Percentiles rank a stretch among this genome's conserved stretches.
These are phyloP conservation scores for Erythrophleum fordii DNA, from an alignment of 306 rosid species.

Conservation along the genomic window DNA sequence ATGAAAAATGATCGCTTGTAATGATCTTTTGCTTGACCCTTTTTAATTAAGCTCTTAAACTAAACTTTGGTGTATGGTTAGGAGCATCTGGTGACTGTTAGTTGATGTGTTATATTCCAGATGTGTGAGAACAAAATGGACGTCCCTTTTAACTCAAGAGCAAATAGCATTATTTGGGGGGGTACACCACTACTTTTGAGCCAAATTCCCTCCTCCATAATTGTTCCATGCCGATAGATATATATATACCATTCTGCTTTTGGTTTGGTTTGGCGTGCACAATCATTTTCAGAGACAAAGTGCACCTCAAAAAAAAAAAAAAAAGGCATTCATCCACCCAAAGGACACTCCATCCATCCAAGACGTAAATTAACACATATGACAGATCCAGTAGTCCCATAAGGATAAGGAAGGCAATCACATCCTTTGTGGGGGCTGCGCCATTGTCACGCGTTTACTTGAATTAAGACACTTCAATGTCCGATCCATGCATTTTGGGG, in stretches of 20 bases:
- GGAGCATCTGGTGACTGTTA: background rate
- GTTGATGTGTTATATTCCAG: background rate
- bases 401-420: slow-evolving; percentile 29
- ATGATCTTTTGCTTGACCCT: background rate
- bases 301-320: slow-evolving; percentile 42
- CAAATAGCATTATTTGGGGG: slow-evolving; percentile 2
- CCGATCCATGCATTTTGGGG: background rate
- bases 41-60: background rate
- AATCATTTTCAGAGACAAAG: slow-evolving; percentile 47
- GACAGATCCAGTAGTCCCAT: background rate
- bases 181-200: slow-evolving; percentile 39
- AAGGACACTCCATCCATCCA: slow-evolving; percentile 22
- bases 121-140: slow-evolving; percentile 15
- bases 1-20: background rate
- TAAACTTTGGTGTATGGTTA: background rate
- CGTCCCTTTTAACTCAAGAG: slow-evolving; percentile 19
- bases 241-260: slow-evolving; percentile 29
- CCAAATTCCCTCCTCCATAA: slow-evolving; percentile 43
- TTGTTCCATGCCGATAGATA: slow-evolving; percentile 38
- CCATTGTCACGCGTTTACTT: slow-evolving; percentile 39
- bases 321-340: slow-evolving; percentile 26
- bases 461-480: slow-evolving; percentile 11
- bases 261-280: slow-evolving; percentile 26
- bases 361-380: background rate
- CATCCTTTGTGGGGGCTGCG: slow-evolving; percentile 39